phyloP scores from a whole-genome alignment of 139 green algal species.

The Chlorella sp. region DNA sequence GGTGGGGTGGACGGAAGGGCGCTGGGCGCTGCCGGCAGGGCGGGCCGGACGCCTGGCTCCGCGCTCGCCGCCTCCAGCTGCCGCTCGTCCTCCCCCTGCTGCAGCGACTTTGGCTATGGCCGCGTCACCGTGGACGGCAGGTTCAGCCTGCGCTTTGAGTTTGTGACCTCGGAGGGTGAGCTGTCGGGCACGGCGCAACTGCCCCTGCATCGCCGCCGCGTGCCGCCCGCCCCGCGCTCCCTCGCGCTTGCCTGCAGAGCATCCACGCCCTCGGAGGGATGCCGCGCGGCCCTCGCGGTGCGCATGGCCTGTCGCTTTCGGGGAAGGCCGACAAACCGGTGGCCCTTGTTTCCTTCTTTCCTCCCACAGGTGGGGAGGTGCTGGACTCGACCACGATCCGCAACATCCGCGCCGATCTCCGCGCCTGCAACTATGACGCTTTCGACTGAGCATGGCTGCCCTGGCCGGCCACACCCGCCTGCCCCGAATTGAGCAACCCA shows the following conservation, averaged over 20 bases:
- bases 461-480: no score
- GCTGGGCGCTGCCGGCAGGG: no score
- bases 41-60: no score
- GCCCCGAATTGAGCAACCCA: no score
- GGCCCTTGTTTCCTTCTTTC: neutral
- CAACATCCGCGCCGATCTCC: constrained; percentile 18
- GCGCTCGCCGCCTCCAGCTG: no score
- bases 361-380: constrained; percentile 18
- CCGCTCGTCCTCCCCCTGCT: neutral
- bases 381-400: constrained; percentile 20
- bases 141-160: constrained; percentile 27
- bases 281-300: neutral
- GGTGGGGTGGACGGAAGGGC: no score
- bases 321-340: no score
- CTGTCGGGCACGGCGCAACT: neutral
- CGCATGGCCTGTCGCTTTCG: neutral
- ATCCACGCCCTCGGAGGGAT: neutral
- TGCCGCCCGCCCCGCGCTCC: neutral
- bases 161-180: neutral
- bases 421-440: constrained; percentile 6
- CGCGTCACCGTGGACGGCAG: constrained; percentile 32
- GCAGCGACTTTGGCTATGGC: constrained; percentile 34
- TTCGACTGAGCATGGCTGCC: no score
- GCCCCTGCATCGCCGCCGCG: neutral
- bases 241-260: neutral